phyloP scores from a whole-genome alignment of 2,329 filamentous ascomycete genomes.

The Alternaria burnsii region DNA sequence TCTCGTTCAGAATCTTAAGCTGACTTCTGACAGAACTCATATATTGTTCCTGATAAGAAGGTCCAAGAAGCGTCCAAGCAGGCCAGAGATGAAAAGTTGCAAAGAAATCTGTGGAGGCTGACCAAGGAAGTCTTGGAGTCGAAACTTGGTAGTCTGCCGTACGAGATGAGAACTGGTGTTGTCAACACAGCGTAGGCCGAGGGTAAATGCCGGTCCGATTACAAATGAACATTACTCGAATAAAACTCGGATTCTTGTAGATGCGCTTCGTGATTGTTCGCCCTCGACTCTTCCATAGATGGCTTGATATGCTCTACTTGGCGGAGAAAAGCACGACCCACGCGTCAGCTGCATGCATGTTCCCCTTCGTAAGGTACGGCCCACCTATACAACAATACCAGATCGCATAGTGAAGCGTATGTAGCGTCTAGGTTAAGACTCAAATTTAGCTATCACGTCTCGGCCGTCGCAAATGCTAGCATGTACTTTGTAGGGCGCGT shows the following conservation, averaged over 20 bases:
- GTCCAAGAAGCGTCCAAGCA: constrained; percentile 54
- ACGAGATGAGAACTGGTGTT: constrained; percentile 35
- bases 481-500: constrained; percentile 26
- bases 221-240: not conserved
- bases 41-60: constrained; percentile 61
- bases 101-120: constrained; percentile 57
- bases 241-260: not conserved
- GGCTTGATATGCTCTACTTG: not conserved
- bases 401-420: constrained; percentile 7
- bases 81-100: constrained; percentile 54
- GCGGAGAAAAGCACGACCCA: not conserved
- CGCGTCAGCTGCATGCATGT: not conserved
- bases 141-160: constrained; percentile 49
- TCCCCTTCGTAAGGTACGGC: not conserved
- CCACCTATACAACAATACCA: not conserved
- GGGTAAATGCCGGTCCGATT: not conserved
- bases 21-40: constrained; percentile 48
- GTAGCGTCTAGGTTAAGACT: constrained; percentile 6
- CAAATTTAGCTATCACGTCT: not conserved
- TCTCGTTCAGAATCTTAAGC: not conserved
- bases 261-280: not conserved
- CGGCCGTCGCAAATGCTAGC: not conserved
- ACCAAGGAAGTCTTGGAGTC: constrained; percentile 56
- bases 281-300: not conserved
- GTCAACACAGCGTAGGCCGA: constrained; percentile 8